phyloP scores from a whole-genome alignment of 257 asterid genomes.

The Rhazya stricta region DNA sequence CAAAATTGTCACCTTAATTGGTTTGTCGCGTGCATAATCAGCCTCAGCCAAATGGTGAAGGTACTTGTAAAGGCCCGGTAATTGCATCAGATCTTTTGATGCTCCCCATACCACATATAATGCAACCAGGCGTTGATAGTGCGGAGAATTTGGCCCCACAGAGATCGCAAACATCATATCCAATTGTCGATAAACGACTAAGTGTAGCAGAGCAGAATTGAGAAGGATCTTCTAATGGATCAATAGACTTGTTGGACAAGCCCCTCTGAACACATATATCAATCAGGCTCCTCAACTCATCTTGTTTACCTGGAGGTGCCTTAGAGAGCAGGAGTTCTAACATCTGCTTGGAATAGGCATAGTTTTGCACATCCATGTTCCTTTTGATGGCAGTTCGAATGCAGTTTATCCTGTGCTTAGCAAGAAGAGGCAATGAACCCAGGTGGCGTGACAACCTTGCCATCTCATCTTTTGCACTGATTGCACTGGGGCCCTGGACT shows the following conservation, averaged over 20 bases:
- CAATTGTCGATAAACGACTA: slow-evolving; percentile 90
- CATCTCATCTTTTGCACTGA: slow-evolving; percentile 99
- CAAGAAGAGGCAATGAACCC: slow-evolving; percentile 93
- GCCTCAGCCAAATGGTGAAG: slow-evolving; percentile 82
- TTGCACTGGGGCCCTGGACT: slow-evolving; percentile 97
- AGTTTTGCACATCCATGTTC: slow-evolving; percentile 98
- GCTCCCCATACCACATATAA: slow-evolving; percentile 99
- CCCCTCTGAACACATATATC: slow-evolving; percentile 93
- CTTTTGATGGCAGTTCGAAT: slow-evolving; percentile 91
- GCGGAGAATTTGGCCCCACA: slow-evolving; percentile 99
- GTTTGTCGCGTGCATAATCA: not conserved
- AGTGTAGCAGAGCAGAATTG: slow-evolving; percentile 97
- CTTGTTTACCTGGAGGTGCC: slow-evolving; percentile 96
- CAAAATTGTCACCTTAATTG: slow-evolving; percentile 1
- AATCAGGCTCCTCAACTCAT: slow-evolving; percentile 84
- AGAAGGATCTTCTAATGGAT: slow-evolving; percentile 94
- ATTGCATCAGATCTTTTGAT: slow-evolving; percentile 94
- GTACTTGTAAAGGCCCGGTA: slow-evolving; percentile 82
- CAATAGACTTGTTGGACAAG: slow-evolving; percentile 82
- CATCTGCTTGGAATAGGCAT: slow-evolving; percentile 92
- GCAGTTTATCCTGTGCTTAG: slow-evolving; percentile 94
- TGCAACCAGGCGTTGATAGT: slow-evolving; percentile 86
- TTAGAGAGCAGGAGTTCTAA: slow-evolving; percentile 85
- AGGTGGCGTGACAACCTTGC: slow-evolving; percentile 87
- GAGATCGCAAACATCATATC: slow-evolving; percentile 93